Percentiles rank a stretch among this genome's conserved stretches.
phyloP scores from a whole-genome alignment of 352 stramenopile species.

The Globisporangium middletonii region DNA sequence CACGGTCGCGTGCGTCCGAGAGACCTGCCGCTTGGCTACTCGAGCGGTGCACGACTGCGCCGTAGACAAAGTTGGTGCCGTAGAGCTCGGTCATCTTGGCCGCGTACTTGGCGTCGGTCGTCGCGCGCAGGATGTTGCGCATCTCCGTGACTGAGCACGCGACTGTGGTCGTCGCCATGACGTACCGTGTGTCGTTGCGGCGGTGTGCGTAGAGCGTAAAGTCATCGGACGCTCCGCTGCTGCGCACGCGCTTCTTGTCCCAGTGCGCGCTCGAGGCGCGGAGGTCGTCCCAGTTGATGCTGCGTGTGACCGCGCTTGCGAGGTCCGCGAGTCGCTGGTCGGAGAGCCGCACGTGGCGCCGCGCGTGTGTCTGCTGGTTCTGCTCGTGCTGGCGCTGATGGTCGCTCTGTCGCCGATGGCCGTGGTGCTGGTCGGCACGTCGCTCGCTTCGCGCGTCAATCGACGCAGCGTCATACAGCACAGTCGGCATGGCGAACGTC shows the following conservation, averaged over 20 bases:
- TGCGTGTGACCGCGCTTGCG: conserved; percentile 16
- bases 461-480: not conserved
- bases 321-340: conserved; percentile 36
- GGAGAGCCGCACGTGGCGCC: conserved; percentile 38
- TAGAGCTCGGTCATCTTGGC: conserved; percentile 38
- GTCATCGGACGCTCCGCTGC: not conserved
- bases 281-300: conserved; percentile 26
- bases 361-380: conserved; percentile 3
- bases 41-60: conserved; percentile 32
- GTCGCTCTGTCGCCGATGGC: not conserved
- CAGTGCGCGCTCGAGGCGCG: conserved; percentile 13
- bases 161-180: conserved; percentile 27
- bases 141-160: conserved; percentile 38
- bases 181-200: conserved; percentile 18
- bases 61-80: conserved; percentile 41
- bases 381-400: not conserved
- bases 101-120: conserved; percentile 27
- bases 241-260: conserved; percentile 15
- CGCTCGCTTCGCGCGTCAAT: not conserved
- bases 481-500: not conserved
- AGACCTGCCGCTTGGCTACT: conserved; percentile 13
- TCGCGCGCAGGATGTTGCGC: conserved; percentile 20
- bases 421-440: not conserved
- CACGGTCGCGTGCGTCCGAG: not conserved
- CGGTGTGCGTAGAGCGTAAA: conserved; percentile 22